Evolutionary conservation across 768 basidiomycete species (phyloP), one percentile per base, ranked within the genome.

Genomic region (Clavaria fumosa): DNA sequence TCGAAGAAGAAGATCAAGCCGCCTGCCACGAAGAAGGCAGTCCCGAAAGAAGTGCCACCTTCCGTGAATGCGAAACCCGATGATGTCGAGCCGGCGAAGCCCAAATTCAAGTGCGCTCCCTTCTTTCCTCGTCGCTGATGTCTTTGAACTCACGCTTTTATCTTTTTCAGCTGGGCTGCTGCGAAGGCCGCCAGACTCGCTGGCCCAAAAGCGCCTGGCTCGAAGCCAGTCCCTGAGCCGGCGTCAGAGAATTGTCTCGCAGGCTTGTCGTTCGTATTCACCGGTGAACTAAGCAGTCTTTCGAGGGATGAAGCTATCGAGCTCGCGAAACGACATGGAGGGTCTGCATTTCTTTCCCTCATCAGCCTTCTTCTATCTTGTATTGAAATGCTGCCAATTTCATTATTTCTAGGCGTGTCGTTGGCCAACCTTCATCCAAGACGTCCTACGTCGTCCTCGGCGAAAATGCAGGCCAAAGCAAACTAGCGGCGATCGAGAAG

Each of bases 241-340:
- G 78, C 10, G 61, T 45, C 62, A 19, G 69, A 70, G 0, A 69
- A 78, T 48, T 88, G 84, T 50, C 64, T 99, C 6, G 70, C 77
- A 0, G 91, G 91, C 0, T 64, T 97, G 17, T 69, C 86, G 0
- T 81, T 99, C 50, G 93, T 99, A 15, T 99, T 99, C 46, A 97
- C 95, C 0, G 95, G 91, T 11, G 93, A 99, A 48, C 58, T 97
- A 32, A 72, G 68, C 33, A 81, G 79, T 41, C 75, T 97, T 45
- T 76, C 85, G 1, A 69, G 95, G 24, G 86, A 96, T 2, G 90
- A 95, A 47, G 79, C 85, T 1, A 53, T 64, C 19, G 89, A 93
- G 47, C 56, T 93, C 4, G 93, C 81, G 0, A 97, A 99, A 55
- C 84, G 90, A 4, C 89, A 75, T 51, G 89, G 89, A 48, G 91